Conservation (phyloP, 768 basidiomycete species). For the Boletus subcaerulescens region DNA sequence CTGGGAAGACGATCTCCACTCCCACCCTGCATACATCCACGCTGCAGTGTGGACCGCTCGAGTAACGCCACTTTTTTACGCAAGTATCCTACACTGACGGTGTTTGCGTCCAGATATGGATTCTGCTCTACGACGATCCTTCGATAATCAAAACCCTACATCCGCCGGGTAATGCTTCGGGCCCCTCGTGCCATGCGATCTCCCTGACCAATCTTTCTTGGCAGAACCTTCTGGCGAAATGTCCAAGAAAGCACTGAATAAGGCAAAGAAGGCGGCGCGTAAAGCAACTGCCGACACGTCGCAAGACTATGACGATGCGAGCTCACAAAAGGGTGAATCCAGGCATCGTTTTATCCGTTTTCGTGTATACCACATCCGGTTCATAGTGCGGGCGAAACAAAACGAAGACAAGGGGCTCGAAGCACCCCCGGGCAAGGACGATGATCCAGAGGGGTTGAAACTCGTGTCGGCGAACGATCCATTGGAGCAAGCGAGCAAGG, state of each 20-base stretch:
- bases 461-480: slow-evolving; percentile 60
- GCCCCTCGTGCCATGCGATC: slow-evolving; percentile 29
- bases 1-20: slow-evolving; percentile 80
- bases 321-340: slow-evolving; percentile 60
- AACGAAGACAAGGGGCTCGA: slow-evolving; percentile 74
- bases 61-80: slow-evolving; percentile 38
- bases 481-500: slow-evolving; percentile 71
- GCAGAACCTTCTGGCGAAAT: slow-evolving; percentile 19
- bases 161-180: slow-evolving; percentile 35
- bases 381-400: slow-evolving; percentile 30
- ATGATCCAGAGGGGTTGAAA: slow-evolving; percentile 81
- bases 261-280: slow-evolving; percentile 76
- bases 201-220: neutral
- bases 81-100: slow-evolving; percentile 10
- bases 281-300: slow-evolving; percentile 50
- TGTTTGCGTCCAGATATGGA: slow-evolving; percentile 57
- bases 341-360: slow-evolving; percentile 12
- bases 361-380: slow-evolving; percentile 9
- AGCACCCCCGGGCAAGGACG: slow-evolving; percentile 55
- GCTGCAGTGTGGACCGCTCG: slow-evolving; percentile 69
- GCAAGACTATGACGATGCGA: slow-evolving; percentile 36
- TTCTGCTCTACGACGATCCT: slow-evolving; percentile 69
- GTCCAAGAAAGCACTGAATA: slow-evolving; percentile 83
- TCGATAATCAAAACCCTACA: slow-evolving; percentile 43
- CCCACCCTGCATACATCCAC: slow-evolving; percentile 72